Evolutionary conservation across 2,329 filamentous ascomycete species (phyloP), one percentile per base, ranked within the genome.

Genomic region (Fusarium agapanthi): DNA sequence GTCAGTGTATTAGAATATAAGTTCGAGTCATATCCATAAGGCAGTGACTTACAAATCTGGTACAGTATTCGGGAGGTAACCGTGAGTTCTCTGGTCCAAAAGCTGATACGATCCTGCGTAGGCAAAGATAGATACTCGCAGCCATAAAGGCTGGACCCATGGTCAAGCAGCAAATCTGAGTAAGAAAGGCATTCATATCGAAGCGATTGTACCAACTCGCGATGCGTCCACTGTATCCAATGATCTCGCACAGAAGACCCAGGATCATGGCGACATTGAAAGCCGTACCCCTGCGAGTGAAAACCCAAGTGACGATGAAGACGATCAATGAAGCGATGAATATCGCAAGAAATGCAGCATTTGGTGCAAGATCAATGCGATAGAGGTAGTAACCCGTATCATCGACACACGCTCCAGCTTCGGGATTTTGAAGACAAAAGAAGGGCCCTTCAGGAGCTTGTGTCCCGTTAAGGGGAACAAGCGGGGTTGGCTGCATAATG

Each of bases 111-210:
- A 88, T 86, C 43, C 83, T 80, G 16, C 85, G 78, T 54, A 92
- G 81, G 67, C 88, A 90, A 57, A 93, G 81, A 76, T 93, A 93
- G 44, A 92, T 86, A 4, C 86, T 88, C 2, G 89, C 90, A 14
- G 89, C 86, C 78, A 92, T 84, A 76, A 92, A 92, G 3, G 90
- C 90, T 0, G 91, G 90, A 0, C 84, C 90, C 65, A 92, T 86
- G 7, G 90, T 92, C 63, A 93, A 83, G 71, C 86, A 88, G 76
- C 88, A 85, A 41, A 90, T 87, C 77, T 91, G 89, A 41, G 90
- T 86, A 61, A 87, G 75, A 78, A 88, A 88, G 26, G 82, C 80
- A 44, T 80, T 78, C 69, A 84, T 77, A n/a, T 75, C 72, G 82
- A 85, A 91, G 7, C 85, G 85, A 74, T 92, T 86, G 41, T 85